Base-by-base conservation (phyloP, 495 filamentous ascomycete species). In the Hypomontagnella monticulosa region DNA sequence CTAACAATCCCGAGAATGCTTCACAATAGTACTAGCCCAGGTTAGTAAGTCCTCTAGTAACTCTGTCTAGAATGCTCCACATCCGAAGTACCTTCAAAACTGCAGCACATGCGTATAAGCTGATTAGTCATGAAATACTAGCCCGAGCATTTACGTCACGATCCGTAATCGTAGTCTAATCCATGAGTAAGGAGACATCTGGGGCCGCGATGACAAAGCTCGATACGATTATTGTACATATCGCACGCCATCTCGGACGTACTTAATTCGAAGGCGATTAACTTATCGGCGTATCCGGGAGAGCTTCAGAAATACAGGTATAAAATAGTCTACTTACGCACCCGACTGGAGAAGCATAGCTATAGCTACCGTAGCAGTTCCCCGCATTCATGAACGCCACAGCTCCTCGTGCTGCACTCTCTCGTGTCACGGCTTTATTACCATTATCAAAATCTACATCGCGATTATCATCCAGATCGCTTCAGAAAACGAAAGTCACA, bases 161-260 rank as follows among this genome's bases (percentile, higher is more conserved):
- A 69, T 69, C 48, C 16, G 60, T 69, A 69, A 69, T 69, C 60
- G 49, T 58, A 27, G 38, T 41, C 54, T 63, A 69, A 60, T 53
- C 30, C 15, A 41, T 61, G 50, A 8, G 5, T 8, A 8, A 43
- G 15, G 40, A 15, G 15, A 18, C 57, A 48, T 57, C 63, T 59
- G 36, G 41, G 3, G 20, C 49, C 43, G 30, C 30, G 19, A 54
- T 69, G 60, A 65, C 61, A 69, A 65, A 69, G 50, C 66, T 23
- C 19, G 43, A n/a, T 36, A 46, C 16, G 47, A 3, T 12, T 47
- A 16, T 12, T 12, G 6, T 27, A 2, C 7, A 46, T 10, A 49
- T n/a, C 59, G 54, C 54, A 59, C 65, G 54, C 49, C 41, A 68
- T 68, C 15, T 68, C 9, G 12, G 4, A 2, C 23, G 23, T 42